phyloP scores from a whole-genome alignment of 78 protist genomes.

The Emiliania huxleyi region DNA sequence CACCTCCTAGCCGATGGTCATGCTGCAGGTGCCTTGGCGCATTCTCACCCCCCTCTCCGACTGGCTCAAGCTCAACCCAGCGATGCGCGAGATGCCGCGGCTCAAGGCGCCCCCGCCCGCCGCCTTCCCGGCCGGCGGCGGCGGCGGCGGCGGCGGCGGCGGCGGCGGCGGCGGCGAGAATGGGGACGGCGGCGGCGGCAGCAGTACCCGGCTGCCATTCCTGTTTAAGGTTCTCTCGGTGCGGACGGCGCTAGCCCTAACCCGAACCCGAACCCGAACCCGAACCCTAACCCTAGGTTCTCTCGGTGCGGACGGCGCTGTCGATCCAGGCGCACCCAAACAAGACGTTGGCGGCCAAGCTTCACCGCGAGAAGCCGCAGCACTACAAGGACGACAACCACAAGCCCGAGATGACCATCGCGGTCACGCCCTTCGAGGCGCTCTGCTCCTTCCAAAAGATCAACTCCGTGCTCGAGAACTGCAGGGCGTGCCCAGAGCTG shows the following conservation, averaged over 20 bases:
- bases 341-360: slow-evolving; percentile 72
- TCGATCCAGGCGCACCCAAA: slow-evolving; percentile 96
- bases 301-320: slow-evolving; percentile 82
- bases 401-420: slow-evolving; percentile 95
- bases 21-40: background rate
- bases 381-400: slow-evolving; percentile 90
- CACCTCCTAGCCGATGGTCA: background rate
- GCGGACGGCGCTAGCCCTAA: slow-evolving; percentile 70
- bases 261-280: too few relatives aligned
- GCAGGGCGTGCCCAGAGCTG: slow-evolving; percentile 31
- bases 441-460: slow-evolving; percentile 79
- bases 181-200: background rate
- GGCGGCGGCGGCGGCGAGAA: background rate
- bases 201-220: slow-evolving; percentile 74
- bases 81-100: background rate
- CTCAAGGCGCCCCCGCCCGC: too few relatives aligned
- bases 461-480: background rate
- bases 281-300: too few relatives aligned
- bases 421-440: slow-evolving; percentile 84
- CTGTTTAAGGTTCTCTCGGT: slow-evolving; percentile 93
- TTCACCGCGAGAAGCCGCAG: slow-evolving; percentile 70
- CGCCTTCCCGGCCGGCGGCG: too few relatives aligned
- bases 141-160: background rate
- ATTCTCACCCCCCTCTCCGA: background rate
- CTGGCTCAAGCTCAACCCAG: background rate